Evolutionary conservation across 2,329 filamentous ascomycete genomes (phyloP), one percentile per base, ranked within the genome.

Genomic region (Hyphodiscus sp.): DNA sequence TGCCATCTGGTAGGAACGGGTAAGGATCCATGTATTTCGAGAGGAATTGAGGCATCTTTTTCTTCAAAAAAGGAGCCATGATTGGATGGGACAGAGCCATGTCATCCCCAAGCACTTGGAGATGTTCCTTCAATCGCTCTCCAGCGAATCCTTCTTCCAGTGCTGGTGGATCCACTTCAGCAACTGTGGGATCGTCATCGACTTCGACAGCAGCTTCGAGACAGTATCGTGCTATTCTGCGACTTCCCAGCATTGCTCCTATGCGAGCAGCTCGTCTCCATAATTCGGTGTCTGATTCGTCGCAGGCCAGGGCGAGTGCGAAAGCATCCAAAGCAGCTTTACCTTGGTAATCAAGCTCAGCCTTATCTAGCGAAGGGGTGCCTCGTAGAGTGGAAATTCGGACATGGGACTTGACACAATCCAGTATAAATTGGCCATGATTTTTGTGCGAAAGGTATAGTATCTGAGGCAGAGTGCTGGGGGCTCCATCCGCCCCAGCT

Each of bases 361-460:
- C 58, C n/a, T 72, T 68, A 8, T 68, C 62, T 18, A 77, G 69
- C 8, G 71, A 67, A 8, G 67, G 61, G 4, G 61, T 56, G 18
- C 49, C 49, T 19, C 29, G 49, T 10, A 63, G 55, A 2, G 61
- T 57, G 29, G 72, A 73, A 11, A 73, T 68, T 46, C 72, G 61
- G 18, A 78, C 59, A 44, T 71, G 76, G 69, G 81, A 73, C 62
- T 77, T 83, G 61, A 86, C 81, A 54, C 73, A 75, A 67, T 99
- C 92, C n/a, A 99, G 76, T 54, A 86, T 76, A 66, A 95, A 96
- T 66, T 97, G 89, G 43, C 91, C 94, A 71, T 92, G 85, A 63
- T 97, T 99, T 70, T 97, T 99, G 75, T 95, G 90, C 1, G 92
- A 88, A 8, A 99, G 79, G 65, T 96, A 96, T 19, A 97, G 78